Percentiles rank a stretch among this genome's conserved stretches.
phyloP scores from a whole-genome alignment of 305 asterid genomes.

The Withania somnifera region DNA sequence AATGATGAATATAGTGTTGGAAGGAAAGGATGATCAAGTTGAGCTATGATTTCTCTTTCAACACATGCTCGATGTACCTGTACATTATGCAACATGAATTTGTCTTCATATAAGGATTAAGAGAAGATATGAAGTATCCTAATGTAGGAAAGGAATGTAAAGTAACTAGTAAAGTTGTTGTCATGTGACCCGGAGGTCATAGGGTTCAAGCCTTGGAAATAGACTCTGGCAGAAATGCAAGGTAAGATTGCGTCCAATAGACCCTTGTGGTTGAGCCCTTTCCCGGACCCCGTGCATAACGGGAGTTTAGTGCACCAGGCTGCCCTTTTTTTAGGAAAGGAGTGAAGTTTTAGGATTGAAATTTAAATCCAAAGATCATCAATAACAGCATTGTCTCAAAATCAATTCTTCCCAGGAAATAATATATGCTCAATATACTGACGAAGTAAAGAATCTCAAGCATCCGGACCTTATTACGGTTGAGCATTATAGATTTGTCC shows the following conservation, averaged over 20 bases:
- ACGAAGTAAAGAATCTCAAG: not conserved
- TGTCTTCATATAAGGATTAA: not conserved
- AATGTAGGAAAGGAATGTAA: not conserved
- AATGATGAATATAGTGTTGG: slow-evolving; percentile 85
- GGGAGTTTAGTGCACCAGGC: too few relatives aligned
- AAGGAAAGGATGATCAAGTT: slow-evolving; percentile 96
- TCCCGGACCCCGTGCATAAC: too few relatives aligned
- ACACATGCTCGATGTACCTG: slow-evolving; percentile 98
- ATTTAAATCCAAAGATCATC: not conserved
- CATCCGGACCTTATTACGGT: slow-evolving; percentile 73
- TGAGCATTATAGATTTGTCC: slow-evolving; percentile 91
- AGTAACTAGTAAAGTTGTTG: too few relatives aligned
- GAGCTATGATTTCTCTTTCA: slow-evolving; percentile 86
- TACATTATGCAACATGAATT: slow-evolving; percentile 3
- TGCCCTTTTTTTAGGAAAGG: too few relatives aligned
- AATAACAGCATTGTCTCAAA: not conserved
- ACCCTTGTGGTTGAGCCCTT: too few relatives aligned
- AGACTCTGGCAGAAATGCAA: too few relatives aligned
- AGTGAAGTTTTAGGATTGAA: not conserved
- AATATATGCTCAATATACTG: not conserved
- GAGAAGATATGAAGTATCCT: not conserved
- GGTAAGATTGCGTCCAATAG: too few relatives aligned
- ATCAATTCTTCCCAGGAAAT: not conserved
- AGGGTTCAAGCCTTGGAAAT: too few relatives aligned
- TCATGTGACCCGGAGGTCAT: too few relatives aligned